Percentiles rank a stretch among this genome's conserved stretches.
Conservation (phyloP, 179 eudicot genomes). For the Camellia oleifera region DNA sequence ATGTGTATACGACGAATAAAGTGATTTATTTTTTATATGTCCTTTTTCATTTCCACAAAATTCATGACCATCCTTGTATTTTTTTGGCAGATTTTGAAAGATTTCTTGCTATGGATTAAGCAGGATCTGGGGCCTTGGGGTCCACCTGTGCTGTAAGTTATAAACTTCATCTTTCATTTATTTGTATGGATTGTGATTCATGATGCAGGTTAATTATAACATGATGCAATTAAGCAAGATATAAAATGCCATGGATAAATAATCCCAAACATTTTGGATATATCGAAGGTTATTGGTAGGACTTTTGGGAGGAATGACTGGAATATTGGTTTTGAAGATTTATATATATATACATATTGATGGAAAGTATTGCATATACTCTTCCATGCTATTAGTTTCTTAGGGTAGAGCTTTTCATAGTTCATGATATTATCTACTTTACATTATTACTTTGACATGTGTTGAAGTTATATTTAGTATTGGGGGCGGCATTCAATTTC, state of each 20-base stretch:
- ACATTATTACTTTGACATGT: too few species aligned
- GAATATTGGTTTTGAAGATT: not conserved
- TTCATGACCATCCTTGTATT: not conserved
- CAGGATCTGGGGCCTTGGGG: slow-evolving; percentile 70
- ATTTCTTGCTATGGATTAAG: slow-evolving; percentile 65
- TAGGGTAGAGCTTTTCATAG: not conserved
- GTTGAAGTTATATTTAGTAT: too few species aligned
- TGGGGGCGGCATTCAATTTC: not conserved
- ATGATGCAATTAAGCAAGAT: not conserved
- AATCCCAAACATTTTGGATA: too few species aligned
- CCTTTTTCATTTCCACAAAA: not conserved
- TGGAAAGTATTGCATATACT: not conserved
- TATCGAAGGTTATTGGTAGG: too few species aligned
- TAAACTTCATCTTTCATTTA: not conserved
- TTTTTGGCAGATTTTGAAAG: slow-evolving; percentile 48
- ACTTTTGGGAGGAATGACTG: too few species aligned
- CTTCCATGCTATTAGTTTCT: not conserved
- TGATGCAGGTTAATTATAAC: not conserved
- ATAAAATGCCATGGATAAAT: too few species aligned
- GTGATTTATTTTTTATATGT: too few species aligned
- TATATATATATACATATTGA: too few species aligned
- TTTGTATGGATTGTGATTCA: not conserved
- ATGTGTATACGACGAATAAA: too few species aligned
- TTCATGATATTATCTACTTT: not conserved
- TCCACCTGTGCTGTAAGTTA: slow-evolving; percentile 64